A percentile compares a stretch with the other conserved stretches of the same genome.
phyloP scores from a whole-genome alignment of 352 stramenopile species.

The Vaucheria bursata region DNA sequence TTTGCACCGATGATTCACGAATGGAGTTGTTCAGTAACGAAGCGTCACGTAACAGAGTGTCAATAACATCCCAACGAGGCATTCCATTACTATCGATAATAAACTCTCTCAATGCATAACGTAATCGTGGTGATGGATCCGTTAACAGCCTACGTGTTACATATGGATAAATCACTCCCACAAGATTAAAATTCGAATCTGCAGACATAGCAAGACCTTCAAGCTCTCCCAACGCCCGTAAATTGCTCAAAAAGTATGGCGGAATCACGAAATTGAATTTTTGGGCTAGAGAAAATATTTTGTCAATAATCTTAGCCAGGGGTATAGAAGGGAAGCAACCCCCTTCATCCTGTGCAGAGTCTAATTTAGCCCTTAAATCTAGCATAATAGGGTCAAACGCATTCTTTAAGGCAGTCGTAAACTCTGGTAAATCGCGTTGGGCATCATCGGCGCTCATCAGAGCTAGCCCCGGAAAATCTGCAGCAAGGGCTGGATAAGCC shows the following conservation, averaged over 20 bases:
- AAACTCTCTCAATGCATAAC: conserved; percentile 15
- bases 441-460: conserved; percentile 38
- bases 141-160: conserved; percentile 26
- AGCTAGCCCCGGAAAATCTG: conserved; percentile 28
- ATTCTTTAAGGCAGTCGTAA: conserved; percentile 20
- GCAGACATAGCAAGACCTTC: conserved; percentile 31
- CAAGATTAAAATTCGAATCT: conserved; percentile 32
- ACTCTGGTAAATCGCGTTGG: conserved; percentile 17
- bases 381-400: conserved; percentile 29
- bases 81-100: conserved; percentile 12
- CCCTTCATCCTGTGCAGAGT: background rate
- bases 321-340: conserved; percentile 3
- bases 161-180: conserved; percentile 32
- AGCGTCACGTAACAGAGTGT: no score
- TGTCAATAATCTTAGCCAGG: conserved; percentile 29
- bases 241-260: conserved; percentile 43
- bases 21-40: no score
- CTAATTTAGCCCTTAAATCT: conserved; percentile 28
- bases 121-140: conserved; percentile 17
- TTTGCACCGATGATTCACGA: no score
- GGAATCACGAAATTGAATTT: conserved; percentile 38
- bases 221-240: conserved; percentile 28
- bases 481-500: conserved; percentile 27
- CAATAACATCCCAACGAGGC: no score
- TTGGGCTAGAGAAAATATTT: conserved; percentile 27